phyloP scores from a whole-genome alignment of 1,284 basidiomycete genomes.

The Phylloporus gajari region DNA sequence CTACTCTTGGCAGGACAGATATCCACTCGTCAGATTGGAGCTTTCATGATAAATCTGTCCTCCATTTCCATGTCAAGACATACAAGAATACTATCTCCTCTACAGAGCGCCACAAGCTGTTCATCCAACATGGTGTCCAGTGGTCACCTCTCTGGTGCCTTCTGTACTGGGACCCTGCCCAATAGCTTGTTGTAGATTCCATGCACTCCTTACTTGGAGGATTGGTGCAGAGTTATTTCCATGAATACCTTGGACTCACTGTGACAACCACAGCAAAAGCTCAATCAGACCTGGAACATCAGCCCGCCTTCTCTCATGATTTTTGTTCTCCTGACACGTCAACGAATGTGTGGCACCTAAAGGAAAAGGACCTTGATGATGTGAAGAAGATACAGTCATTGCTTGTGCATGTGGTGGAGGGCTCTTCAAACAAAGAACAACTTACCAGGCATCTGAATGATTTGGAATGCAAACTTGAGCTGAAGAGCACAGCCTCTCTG shows the following conservation, averaged over 20 bases:
- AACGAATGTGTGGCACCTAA: not conserved
- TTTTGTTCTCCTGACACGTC: not conserved
- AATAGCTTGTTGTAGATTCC: not conserved
- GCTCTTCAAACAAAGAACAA: not conserved
- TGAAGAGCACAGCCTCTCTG: not conserved
- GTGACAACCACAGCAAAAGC: not conserved
- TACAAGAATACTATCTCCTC: not conserved
- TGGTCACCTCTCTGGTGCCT: slow-evolving; percentile 8
- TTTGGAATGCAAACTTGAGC: not conserved
- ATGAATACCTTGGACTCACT: not conserved
- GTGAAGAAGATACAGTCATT: not conserved
- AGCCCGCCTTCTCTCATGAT: not conserved
- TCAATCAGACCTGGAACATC: not conserved
- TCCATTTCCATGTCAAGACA: not conserved
- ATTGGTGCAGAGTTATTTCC: not conserved
- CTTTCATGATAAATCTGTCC: not conserved
- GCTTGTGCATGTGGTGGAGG: not conserved
- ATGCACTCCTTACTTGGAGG: slow-evolving; percentile 1
- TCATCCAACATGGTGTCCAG: not conserved
- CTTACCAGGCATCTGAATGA: not conserved
- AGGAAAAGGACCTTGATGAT: not conserved
- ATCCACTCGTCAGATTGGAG: not conserved
- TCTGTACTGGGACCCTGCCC: slow-evolving; percentile 4
- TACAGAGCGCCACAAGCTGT: not conserved
- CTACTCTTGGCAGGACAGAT: not conserved